A percentile compares a stretch with the other conserved stretches of the same genome.
Evolutionary conservation across 306 rosid species (phyloP).

Genomic region (Castanea sativa): DNA sequence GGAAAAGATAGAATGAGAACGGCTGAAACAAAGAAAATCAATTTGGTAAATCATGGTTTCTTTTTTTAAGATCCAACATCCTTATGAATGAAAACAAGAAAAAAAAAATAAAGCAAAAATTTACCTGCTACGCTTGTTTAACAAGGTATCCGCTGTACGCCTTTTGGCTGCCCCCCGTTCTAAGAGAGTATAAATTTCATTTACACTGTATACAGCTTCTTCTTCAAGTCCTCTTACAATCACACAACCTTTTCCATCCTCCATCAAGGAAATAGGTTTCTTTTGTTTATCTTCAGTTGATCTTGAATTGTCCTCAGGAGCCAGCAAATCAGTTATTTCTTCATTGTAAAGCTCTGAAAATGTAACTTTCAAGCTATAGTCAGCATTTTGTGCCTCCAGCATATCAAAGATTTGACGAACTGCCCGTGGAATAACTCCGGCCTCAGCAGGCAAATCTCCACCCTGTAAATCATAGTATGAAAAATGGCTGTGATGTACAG

Average conservation of each 20-base stretch:
- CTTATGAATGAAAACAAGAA: not conserved
- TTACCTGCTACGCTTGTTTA: constrained; percentile 93
- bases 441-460: constrained; percentile 83
- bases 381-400: constrained; percentile 82
- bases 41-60: constrained; percentile 3
- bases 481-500: not conserved
- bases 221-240: constrained; percentile 92
- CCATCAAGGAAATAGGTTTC: constrained; percentile 77
- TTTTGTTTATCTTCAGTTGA: constrained; percentile 65
- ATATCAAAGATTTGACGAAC: constrained; percentile 91
- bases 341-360: constrained; percentile 94
- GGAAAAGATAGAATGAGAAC: constrained; percentile 94
- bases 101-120: not conserved
- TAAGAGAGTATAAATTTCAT: constrained; percentile 73
- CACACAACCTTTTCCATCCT: constrained; percentile 95
- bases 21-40: constrained; percentile 52
- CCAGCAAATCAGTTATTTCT: constrained; percentile 82
- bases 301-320: constrained; percentile 70
- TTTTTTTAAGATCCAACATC: not conserved
- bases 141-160: constrained; percentile 91
- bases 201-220: constrained; percentile 75
- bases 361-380: constrained; percentile 87
- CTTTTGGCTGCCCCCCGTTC: constrained; percentile 88
- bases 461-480: constrained; percentile 34
- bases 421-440: constrained; percentile 97